A percentile compares a stretch with the other conserved stretches of the same genome.
Conservation (phyloP, 495 filamentous ascomycete species). For the Tuber indicum region DNA sequence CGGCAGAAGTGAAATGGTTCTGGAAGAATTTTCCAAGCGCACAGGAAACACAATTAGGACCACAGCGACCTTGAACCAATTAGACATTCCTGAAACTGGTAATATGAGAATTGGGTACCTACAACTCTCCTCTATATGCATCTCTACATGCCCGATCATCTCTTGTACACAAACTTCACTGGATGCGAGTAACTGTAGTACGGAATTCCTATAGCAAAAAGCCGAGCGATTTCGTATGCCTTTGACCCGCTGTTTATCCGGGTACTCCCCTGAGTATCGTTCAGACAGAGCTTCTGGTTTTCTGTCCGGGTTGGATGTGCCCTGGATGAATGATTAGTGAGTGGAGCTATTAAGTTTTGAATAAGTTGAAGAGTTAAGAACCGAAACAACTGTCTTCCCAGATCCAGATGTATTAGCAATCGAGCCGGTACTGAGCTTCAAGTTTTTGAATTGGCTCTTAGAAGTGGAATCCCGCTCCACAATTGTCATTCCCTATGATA, state of each 20-base stretch:
- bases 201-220: slow-evolving; percentile 37
- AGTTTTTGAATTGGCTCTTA: background rate
- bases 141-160: slow-evolving; percentile 15
- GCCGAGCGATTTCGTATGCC: slow-evolving; percentile 13
- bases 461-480: background rate
- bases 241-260: background rate
- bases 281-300: background rate
- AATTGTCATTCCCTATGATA: background rate
- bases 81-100: background rate
- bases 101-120: background rate
- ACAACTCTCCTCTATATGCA: slow-evolving; percentile 23
- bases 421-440: background rate
- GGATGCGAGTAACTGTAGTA: slow-evolving; percentile 26
- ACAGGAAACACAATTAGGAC: slow-evolving; percentile 25
- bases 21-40: slow-evolving; percentile 18
- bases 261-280: background rate
- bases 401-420: background rate
- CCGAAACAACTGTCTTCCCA: background rate
- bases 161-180: slow-evolving; percentile 13
- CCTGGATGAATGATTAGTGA: background rate
- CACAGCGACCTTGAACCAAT: slow-evolving; percentile 12
- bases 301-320: background rate
- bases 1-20: slow-evolving; percentile 9
- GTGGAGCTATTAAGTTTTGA: slow-evolving; percentile 6
- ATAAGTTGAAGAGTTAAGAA: background rate